These are phyloP conservation scores for Ceratocystis diversiconidia DNA, from an alignment of 2,329 filamentous ascomycete genomes.

Conservation along the genomic window DNA sequence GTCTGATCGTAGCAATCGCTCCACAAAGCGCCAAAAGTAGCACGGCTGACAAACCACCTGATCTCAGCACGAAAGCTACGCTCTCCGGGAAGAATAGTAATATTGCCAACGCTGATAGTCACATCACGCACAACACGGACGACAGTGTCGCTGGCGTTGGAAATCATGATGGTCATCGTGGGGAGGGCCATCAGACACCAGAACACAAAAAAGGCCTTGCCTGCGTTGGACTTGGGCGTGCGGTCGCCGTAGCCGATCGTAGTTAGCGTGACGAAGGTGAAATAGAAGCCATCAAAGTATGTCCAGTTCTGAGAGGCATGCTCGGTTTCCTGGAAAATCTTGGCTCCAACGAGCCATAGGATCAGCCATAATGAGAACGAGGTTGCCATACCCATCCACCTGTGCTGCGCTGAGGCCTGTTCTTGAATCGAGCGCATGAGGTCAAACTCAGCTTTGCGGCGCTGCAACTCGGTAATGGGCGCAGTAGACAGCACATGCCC, in stretches of 20 bases:
- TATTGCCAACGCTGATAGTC: constrained; percentile 41
- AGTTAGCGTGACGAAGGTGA: constrained; percentile 67
- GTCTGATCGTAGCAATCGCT: constrained; percentile 7
- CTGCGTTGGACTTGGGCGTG: constrained; percentile 60
- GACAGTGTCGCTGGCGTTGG: constrained; percentile 71
- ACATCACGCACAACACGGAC: constrained; percentile 46
- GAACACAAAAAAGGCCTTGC: constrained; percentile 80
- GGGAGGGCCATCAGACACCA: constrained; percentile 80
- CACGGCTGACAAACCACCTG: constrained; percentile 29
- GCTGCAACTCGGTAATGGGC: constrained; percentile 34
- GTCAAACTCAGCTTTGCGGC: constrained; percentile 56
- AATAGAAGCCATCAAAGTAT: constrained; percentile 76
- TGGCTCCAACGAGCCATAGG: constrained; percentile 69
- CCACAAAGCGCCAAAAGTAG: constrained; percentile 34
- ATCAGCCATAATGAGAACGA: constrained; percentile 55
- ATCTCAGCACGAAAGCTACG: constrained; percentile 33
- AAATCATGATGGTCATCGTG: constrained; percentile 75
- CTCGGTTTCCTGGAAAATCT: constrained; percentile 50
- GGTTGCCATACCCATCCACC: constrained; percentile 58
- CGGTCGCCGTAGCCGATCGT: constrained; percentile 82
- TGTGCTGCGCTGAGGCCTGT: constrained; percentile 47
- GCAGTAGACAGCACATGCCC: neutral
- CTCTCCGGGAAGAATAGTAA: constrained; percentile 48
- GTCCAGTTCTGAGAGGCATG: constrained; percentile 43
- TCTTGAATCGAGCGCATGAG: constrained; percentile 71